Evolutionary conservation across 2,329 filamentous ascomycete species (phyloP), one percentile per base, ranked within the genome.

Genomic region (Colletotrichum sp.): DNA sequence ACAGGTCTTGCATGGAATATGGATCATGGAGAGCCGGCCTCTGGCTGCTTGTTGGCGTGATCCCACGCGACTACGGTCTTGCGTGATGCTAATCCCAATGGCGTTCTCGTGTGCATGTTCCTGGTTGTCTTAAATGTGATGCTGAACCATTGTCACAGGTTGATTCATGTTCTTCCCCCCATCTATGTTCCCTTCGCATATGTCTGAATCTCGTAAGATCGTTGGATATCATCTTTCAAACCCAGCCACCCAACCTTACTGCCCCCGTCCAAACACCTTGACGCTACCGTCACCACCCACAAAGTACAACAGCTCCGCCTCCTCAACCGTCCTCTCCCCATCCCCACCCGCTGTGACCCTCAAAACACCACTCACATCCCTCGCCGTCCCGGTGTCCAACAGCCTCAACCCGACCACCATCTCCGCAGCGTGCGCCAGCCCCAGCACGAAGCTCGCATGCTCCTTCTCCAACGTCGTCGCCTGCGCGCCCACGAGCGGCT

Each of bases 351-450:
- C 88, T 21, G 94, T 96, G 66, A 97, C 89, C 79, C 96, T 90
- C 77, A 98, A 81, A 59, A 98, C 95, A 4, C 96, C 96, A 85
- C 95, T 98, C 36, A 99, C 95, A 85, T 98, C 96, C 82, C 91
- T 93, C 77, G 96, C 96, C n/a, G 93, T 93, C 1, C 96, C 96
- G 0, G 96, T 98, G 81, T 98, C 96, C 76, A 99, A 84, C 81
- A 93, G 89, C 68, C 96, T 89, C 74, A 97, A 86, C 77, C 94
- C 92, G 80, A 98, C 85, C 5, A 96, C 89, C 77, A 90, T 88
- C n/a, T 91, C 86, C 10, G 96, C 95, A 80, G 92, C 90, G 82
- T 98, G 95, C n/a, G 94, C 94, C 77, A 94, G 85, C 8, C 90
- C 91, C 44, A 96, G 87, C 24, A 94, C 85, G 75, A 98, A 91